A percentile compares a stretch with the other conserved stretches of the same genome.
phyloP scores from a whole-genome alignment of 495 filamentous ascomycete genomes.

The Monascus purpureus region DNA sequence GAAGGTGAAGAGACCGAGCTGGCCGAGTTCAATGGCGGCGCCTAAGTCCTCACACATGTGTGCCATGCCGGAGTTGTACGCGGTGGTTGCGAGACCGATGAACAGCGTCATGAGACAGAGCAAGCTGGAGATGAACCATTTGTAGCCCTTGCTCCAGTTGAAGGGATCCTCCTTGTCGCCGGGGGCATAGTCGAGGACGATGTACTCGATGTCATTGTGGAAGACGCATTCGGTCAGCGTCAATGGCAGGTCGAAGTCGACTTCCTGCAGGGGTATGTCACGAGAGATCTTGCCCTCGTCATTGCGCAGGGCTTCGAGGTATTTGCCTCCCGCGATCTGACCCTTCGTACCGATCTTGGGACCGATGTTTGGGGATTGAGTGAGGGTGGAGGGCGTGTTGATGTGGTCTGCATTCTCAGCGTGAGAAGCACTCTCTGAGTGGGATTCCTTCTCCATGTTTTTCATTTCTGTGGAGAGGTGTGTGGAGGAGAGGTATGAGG shows the following conservation, averaged over 20 bases:
- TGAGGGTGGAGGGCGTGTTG: not conserved
- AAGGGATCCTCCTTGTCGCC: conserved; percentile 32
- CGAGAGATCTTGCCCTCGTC: conserved; percentile 6
- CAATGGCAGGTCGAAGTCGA: conserved; percentile 29
- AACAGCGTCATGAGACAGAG: conserved; percentile 35
- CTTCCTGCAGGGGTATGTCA: conserved; percentile 17
- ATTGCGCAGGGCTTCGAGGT: conserved; percentile 10
- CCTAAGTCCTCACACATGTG: conserved; percentile 24
- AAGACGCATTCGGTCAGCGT: conserved; percentile 16
- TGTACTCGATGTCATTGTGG: conserved; percentile 17
- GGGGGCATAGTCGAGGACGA: conserved; percentile 24
- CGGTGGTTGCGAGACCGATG: conserved; percentile 33
- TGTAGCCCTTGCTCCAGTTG: conserved; percentile 25
- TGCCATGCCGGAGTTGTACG: conserved; percentile 29
- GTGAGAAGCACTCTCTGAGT: not conserved
- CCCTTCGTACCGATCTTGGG: conserved; percentile 5
- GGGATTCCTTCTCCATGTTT: not conserved
- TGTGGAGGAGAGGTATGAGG: not conserved
- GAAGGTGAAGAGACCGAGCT: conserved; percentile 30
- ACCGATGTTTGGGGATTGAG: not conserved
- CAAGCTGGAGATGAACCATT: conserved; percentile 26
- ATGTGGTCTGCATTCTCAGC: not conserved
- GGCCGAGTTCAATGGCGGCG: conserved; percentile 18
- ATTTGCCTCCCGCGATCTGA: conserved; percentile 23
- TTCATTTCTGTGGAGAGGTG: not conserved